These are phyloP conservation scores for Microcyclospora pomicola DNA, from an alignment of 2,329 filamentous ascomycete genomes.

Conservation along the genomic window DNA sequence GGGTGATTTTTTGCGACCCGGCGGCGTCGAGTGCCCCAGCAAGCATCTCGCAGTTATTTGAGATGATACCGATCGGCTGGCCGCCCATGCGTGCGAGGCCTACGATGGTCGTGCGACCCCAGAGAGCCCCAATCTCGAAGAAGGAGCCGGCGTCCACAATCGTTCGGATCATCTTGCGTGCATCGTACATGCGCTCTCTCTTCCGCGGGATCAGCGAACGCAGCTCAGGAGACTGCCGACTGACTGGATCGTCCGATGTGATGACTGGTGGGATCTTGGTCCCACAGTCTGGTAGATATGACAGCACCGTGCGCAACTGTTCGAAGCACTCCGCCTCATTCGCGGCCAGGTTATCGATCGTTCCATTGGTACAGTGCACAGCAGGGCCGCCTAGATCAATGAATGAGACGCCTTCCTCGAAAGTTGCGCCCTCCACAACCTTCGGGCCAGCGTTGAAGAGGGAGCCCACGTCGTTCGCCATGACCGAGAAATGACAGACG, in stretches of 20 bases:
- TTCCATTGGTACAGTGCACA: constrained; percentile 52
- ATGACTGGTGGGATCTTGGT: constrained; percentile 38
- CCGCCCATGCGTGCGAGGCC: constrained; percentile 47
- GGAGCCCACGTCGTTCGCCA: constrained; percentile 48
- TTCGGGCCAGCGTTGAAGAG: constrained; percentile 52
- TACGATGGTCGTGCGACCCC: constrained; percentile 48
- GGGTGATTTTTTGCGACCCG: constrained; percentile 46
- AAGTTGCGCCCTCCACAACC: constrained; percentile 48
- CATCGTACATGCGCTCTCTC: constrained; percentile 47
- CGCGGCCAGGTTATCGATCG: constrained; percentile 49
- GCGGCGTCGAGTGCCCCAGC: constrained; percentile 47
- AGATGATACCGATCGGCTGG: constrained; percentile 44
- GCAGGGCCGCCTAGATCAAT: constrained; percentile 46
- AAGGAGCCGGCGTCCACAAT: constrained; percentile 44
- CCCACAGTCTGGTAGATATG: constrained; percentile 45
- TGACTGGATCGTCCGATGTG: constrained; percentile 33
- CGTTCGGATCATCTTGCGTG: constrained; percentile 41
- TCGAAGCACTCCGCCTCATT: constrained; percentile 49
- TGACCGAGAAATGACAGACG: constrained; percentile 50
- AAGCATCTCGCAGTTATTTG: constrained; percentile 47
- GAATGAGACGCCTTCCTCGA: constrained; percentile 47
- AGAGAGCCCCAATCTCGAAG: constrained; percentile 51
- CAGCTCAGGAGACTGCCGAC: constrained; percentile 36
- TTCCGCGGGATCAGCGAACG: constrained; percentile 44
- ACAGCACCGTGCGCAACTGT: constrained; percentile 43